Conservation (phyloP, 768 basidiomycete species). For the Pleurotus sapidus region DNA sequence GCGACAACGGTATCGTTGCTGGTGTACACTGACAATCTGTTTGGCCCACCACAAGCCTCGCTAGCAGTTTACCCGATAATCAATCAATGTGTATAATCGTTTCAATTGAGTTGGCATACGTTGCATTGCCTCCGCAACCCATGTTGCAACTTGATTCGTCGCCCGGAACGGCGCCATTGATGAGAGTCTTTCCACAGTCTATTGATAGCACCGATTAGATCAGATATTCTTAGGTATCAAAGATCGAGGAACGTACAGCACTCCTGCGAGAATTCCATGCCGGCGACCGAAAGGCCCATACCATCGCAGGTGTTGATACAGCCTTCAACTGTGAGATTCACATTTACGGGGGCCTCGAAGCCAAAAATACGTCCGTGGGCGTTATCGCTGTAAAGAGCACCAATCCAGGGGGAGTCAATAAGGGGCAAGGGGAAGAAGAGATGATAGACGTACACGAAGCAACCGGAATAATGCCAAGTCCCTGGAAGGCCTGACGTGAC, state of each 20-base stretch:
- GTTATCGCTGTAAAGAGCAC: slow-evolving; percentile 43
- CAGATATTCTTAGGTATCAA: background rate
- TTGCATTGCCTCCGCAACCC: slow-evolving; percentile 67
- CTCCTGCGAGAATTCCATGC: slow-evolving; percentile 56
- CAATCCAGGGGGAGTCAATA: background rate
- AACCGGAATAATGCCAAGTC: slow-evolving; percentile 59
- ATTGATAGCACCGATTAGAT: background rate
- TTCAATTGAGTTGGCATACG: slow-evolving; percentile 36
- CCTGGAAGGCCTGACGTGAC: slow-evolving; percentile 51
- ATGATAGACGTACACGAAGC: slow-evolving; percentile 54
- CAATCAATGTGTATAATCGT: slow-evolving; percentile 1
- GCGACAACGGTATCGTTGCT: slow-evolving; percentile 46
- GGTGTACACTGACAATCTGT: slow-evolving; percentile 69
- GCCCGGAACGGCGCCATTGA: slow-evolving; percentile 54
- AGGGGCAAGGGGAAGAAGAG: too few species aligned
- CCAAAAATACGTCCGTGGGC: slow-evolving; percentile 61
- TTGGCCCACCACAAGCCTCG: slow-evolving; percentile 71
- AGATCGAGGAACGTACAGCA: slow-evolving; percentile 36
- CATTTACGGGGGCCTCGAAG: slow-evolving; percentile 28
- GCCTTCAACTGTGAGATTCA: slow-evolving; percentile 46
- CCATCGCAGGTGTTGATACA: slow-evolving; percentile 61
- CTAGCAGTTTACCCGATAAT: slow-evolving; percentile 24
- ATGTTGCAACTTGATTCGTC: slow-evolving; percentile 60
- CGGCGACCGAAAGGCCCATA: slow-evolving; percentile 64
- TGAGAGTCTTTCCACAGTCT: slow-evolving; percentile 73